Conservation (phyloP, 352 stramenopile genomes). For the Pythium periplocum region DNA sequence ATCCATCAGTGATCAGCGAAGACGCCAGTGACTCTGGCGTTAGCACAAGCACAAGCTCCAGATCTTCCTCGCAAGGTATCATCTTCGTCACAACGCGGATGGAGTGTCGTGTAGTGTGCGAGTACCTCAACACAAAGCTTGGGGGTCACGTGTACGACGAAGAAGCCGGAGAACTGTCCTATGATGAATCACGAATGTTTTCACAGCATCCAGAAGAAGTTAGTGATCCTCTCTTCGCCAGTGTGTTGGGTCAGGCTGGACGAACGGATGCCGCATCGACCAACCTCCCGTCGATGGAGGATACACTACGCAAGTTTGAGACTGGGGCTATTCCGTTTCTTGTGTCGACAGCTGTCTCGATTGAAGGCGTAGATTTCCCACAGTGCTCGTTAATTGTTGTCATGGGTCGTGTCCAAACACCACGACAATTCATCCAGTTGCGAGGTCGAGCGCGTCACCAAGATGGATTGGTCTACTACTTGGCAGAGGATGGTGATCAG, state of each 20-base stretch:
- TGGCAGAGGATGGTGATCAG: conserved; percentile 46
- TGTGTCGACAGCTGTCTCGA: conserved; percentile 72
- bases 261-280: conserved; percentile 54
- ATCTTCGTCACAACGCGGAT: conserved; percentile 82
- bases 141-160: conserved; percentile 10
- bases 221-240: conserved; percentile 34
- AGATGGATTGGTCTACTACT: conserved; percentile 73
- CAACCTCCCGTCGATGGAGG: conserved; percentile 51
- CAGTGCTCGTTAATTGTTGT: conserved; percentile 65
- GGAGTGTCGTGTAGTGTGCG: conserved; percentile 71
- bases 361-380: conserved; percentile 78
- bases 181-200: neutral
- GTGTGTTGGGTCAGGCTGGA: conserved; percentile 52
- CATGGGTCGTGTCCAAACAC: conserved; percentile 41
- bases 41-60: too few species aligned
- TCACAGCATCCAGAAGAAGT: neutral
- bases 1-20: neutral
- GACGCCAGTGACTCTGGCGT: neutral
- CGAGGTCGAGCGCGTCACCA: conserved; percentile 67
- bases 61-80: conserved; percentile 50
- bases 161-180: conserved; percentile 3
- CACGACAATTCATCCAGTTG: conserved; percentile 69
- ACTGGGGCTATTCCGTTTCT: conserved; percentile 46
- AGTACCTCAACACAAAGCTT: conserved; percentile 75
- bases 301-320: conserved; percentile 51